Evolutionary conservation across 2,329 filamentous ascomycete species (phyloP).

Genomic region (Penicillium frequentans): DNA sequence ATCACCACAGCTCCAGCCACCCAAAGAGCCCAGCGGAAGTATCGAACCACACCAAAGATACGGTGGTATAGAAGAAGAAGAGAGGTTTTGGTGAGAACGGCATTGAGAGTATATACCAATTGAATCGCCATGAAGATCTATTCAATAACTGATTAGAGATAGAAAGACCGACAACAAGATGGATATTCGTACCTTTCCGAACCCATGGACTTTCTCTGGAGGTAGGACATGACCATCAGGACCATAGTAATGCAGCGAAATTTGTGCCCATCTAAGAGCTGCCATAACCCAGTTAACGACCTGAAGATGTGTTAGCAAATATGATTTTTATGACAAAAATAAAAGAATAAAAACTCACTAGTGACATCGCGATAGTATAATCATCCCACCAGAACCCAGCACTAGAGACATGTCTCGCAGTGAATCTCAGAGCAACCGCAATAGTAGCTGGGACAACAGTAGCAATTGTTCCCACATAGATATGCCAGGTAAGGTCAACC

Average conservation of each 20-base stretch:
- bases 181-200: conserved; percentile 20
- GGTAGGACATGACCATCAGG: conserved; percentile 14
- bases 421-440: conserved; percentile 22
- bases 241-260: conserved; percentile 18
- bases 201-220: conserved; percentile 9
- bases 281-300: conserved; percentile 25
- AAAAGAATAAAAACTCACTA: conserved; percentile 14
- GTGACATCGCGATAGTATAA: conserved; percentile 24
- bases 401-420: conserved; percentile 18
- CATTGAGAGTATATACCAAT: conserved; percentile 25
- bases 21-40: conserved; percentile 24
- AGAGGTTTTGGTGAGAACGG: conserved; percentile 26
- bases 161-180: background rate
- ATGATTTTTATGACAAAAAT: no score
- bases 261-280: conserved; percentile 18
- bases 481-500: conserved; percentile 1
- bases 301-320: conserved; percentile 3
- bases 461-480: conserved; percentile 23
- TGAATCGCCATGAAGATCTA: conserved; percentile 27
- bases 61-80: conserved; percentile 29
- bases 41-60: conserved; percentile 27
- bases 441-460: conserved; percentile 27
- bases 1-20: conserved; percentile 15
- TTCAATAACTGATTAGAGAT: background rate
- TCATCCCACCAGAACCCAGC: conserved; percentile 32